phyloP scores from a whole-genome alignment of 305 asterid species.

The Fraxinus sp. region DNA sequence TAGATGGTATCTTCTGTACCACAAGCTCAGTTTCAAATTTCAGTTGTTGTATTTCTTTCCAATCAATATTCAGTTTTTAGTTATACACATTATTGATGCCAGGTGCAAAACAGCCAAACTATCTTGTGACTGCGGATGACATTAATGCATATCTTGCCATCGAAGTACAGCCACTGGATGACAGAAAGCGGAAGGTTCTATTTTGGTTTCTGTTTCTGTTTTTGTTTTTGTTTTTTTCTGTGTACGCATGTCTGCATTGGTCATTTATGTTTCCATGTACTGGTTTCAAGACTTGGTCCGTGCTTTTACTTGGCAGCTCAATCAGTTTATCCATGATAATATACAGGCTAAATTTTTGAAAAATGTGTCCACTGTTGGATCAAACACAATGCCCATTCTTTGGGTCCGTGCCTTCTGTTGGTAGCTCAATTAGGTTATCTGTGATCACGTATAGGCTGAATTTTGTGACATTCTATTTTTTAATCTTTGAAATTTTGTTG shows the following conservation, averaged over 20 bases:
- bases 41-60: constrained; percentile 10
- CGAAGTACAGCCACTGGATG: constrained; percentile 97
- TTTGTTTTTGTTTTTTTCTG: background rate
- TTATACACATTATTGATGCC: constrained; percentile 34
- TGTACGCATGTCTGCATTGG: background rate
- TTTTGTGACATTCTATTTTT: background rate
- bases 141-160: constrained; percentile 90
- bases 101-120: constrained; percentile 95
- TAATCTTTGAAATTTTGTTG: background rate
- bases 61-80: constrained; percentile 22
- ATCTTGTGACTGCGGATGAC: constrained; percentile 94
- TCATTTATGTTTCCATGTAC: background rate
- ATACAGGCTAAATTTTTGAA: background rate
- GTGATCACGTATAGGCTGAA: background rate
- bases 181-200: constrained; percentile 92
- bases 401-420: background rate
- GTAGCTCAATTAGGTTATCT: background rate
- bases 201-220: background rate
- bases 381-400: background rate
- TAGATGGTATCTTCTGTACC: constrained; percentile 63
- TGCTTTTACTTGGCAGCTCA: background rate
- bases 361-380: background rate
- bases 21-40: background rate
- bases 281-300: background rate
- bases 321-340: background rate